Evolutionary conservation across 192 early-diverging fungal genomes (phyloP).

Genomic region (Gamsiella multidivaricata): DNA sequence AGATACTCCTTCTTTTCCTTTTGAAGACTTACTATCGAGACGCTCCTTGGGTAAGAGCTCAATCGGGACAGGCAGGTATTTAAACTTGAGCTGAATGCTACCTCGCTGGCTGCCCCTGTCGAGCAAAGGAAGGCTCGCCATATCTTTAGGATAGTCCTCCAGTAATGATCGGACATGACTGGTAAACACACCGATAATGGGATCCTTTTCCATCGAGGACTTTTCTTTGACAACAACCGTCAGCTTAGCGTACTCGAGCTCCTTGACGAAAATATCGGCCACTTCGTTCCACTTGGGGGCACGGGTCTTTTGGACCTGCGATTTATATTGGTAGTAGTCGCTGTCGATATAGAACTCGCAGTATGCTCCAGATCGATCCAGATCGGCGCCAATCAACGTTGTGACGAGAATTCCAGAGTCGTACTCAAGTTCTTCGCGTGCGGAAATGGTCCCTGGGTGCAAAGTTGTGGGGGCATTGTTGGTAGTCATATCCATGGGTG

Average conservation of each 20-base stretch:
- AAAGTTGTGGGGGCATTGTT: slow-evolving; percentile 9
- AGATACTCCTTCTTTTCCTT: not conserved
- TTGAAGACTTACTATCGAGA: slow-evolving; percentile 59
- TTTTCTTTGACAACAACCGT: slow-evolving; percentile 52
- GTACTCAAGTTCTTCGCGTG: slow-evolving; percentile 24
- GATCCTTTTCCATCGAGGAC: slow-evolving; percentile 52
- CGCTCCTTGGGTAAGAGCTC: slow-evolving; percentile 61
- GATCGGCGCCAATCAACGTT: slow-evolving; percentile 14
- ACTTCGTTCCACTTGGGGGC: slow-evolving; percentile 54
- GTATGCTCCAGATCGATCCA: slow-evolving; percentile 44
- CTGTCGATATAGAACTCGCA: slow-evolving; percentile 51
- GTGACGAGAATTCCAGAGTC: slow-evolving; percentile 40
- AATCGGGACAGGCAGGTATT: slow-evolving; percentile 57
- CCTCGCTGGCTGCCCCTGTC: slow-evolving; percentile 28
- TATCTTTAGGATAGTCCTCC: slow-evolving; percentile 16
- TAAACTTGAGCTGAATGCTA: slow-evolving; percentile 55
- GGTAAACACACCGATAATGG: slow-evolving; percentile 26
- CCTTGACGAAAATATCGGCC: slow-evolving; percentile 63
- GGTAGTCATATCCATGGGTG: too few relatives aligned
- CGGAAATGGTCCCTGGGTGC: slow-evolving; percentile 27
- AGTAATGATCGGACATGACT: slow-evolving; percentile 29
- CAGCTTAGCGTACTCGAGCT: slow-evolving; percentile 66
- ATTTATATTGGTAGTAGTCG: slow-evolving; percentile 41
- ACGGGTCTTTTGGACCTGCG: slow-evolving; percentile 37
- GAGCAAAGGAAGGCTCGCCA: slow-evolving; percentile 18